Conservation (phyloP, 805 yeast genomes). For the Tetrapisispora namnaoensis region DNA sequence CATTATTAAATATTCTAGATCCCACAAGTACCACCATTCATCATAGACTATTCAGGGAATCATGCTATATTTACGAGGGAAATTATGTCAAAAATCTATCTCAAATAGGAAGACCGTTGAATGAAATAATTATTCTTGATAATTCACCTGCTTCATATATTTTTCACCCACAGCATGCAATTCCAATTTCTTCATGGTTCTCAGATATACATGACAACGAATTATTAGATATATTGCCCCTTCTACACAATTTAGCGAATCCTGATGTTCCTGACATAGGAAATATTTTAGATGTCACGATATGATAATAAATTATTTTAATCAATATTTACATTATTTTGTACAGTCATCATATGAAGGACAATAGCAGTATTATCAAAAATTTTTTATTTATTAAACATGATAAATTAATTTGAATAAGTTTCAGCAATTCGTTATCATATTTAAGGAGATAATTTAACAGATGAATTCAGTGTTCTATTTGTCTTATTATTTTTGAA, state of each 20-base stretch:
- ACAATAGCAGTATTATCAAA: too few species aligned
- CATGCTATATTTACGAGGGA: slow-evolving; percentile 89
- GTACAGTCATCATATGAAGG: not conserved
- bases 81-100: slow-evolving; percentile 89
- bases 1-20: slow-evolving; percentile 82
- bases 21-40: slow-evolving; percentile 55
- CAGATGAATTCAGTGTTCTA: too few species aligned
- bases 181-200: slow-evolving; percentile 97
- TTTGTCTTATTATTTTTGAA: too few species aligned
- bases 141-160: slow-evolving; percentile 98
- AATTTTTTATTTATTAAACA: too few species aligned
- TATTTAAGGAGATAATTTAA: too few species aligned
- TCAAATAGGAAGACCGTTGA: slow-evolving; percentile 86
- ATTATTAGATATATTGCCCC: slow-evolving; percentile 80
- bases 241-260: slow-evolving; percentile 73
- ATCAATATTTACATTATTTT: not conserved
- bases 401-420: not conserved
- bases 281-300: slow-evolving; percentile 66
- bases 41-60: slow-evolving; percentile 88
- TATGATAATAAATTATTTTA: slow-evolving; percentile 8
- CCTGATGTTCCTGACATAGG: slow-evolving; percentile 74
- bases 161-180: slow-evolving; percentile 95
- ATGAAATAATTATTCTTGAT: slow-evolving; percentile 81
- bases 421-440: too few species aligned
- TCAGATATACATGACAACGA: slow-evolving; percentile 97